These are phyloP conservation scores for Sequoiadendron giganteum DNA, from an alignment of 75 land plant species.

Conservation along the genomic window DNA sequence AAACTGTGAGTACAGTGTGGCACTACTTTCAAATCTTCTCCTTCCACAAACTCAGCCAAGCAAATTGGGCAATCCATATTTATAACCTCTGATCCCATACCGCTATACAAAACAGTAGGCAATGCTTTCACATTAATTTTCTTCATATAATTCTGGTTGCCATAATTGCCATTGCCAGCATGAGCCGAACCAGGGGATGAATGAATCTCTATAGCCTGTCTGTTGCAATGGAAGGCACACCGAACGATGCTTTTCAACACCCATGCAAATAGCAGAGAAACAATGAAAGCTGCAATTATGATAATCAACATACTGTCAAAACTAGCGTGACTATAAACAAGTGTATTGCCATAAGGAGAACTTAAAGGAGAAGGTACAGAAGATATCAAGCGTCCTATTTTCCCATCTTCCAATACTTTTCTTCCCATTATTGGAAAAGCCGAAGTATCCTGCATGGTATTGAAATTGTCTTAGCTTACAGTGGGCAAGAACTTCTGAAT, in stretches of 20 bases:
- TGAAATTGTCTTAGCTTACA: not conserved
- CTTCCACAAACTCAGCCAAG: slow-evolving; percentile 17
- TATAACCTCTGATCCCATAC: too few species aligned
- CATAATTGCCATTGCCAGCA: not conserved
- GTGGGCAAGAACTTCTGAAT: not conserved
- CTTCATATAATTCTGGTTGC: slow-evolving; percentile 4
- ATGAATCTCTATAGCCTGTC: not conserved
- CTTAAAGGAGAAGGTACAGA: not conserved
- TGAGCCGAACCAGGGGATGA: not conserved
- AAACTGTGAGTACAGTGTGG: slow-evolving; percentile 18
- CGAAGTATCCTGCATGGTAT: not conserved
- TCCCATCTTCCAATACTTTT: not conserved
- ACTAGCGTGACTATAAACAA: not conserved
- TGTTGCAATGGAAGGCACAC: not conserved
- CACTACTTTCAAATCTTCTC: slow-evolving; percentile 6
- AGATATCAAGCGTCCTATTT: not conserved
- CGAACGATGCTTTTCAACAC: slow-evolving; percentile 10
- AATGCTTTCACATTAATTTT: slow-evolving; percentile 12
- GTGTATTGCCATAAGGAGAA: not conserved
- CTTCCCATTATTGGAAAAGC: not conserved
- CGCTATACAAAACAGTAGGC: not conserved
- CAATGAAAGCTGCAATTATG: slow-evolving; percentile 34
- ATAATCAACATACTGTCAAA: slow-evolving; percentile 32
- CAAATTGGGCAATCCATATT: slow-evolving; percentile 14
- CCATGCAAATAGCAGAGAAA: slow-evolving; percentile 30